phyloP scores from a whole-genome alignment of 2,329 filamentous ascomycete species.

The Hymenoscyphus scutula region DNA sequence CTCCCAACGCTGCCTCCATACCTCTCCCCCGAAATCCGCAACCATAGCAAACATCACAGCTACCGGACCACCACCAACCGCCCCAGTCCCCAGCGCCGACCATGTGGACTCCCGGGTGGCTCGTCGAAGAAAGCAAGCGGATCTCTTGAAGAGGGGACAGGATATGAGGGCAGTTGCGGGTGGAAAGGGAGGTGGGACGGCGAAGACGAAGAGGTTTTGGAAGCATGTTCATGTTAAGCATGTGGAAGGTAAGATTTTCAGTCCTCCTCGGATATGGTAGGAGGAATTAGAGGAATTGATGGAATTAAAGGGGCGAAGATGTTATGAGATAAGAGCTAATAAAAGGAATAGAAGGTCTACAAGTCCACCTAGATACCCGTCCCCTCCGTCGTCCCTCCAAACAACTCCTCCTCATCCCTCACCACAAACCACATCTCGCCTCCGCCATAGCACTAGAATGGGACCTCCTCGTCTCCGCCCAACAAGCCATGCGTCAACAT shows the following conservation, averaged over 20 bases:
- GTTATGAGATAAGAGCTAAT: too few relatives aligned
- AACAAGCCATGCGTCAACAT: slow-evolving; percentile 82
- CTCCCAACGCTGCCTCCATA: slow-evolving; percentile 25
- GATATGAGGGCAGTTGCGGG: slow-evolving; percentile 43
- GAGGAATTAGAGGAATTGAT: not conserved
- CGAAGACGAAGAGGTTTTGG: slow-evolving; percentile 77
- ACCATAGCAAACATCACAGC: slow-evolving; percentile 48
- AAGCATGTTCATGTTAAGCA: slow-evolving; percentile 73
- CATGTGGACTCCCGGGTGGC: slow-evolving; percentile 44
- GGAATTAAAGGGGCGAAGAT: too few relatives aligned
- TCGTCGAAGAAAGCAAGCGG: slow-evolving; percentile 53
- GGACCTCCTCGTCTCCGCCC: slow-evolving; percentile 78
- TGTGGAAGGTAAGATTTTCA: slow-evolving; percentile 53
- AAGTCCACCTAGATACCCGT: slow-evolving; percentile 73
- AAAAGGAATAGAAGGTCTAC: slow-evolving; percentile 34
- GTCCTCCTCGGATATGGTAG: not conserved
- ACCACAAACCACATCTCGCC: slow-evolving; percentile 76
- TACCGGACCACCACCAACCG: slow-evolving; percentile 57
- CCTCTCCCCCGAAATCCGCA: slow-evolving; percentile 28
- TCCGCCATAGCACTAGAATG: slow-evolving; percentile 87
- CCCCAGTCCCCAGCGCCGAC: slow-evolving; percentile 47
- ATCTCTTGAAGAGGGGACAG: slow-evolving; percentile 52
- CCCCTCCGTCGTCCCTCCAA: slow-evolving; percentile 79
- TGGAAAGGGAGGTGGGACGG: slow-evolving; percentile 39
- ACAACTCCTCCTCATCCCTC: slow-evolving; percentile 67